Evolutionary conservation across 768 basidiomycete species (phyloP), one percentile per base, ranked within the genome.

Genomic region (Pleurotus sapidus): DNA sequence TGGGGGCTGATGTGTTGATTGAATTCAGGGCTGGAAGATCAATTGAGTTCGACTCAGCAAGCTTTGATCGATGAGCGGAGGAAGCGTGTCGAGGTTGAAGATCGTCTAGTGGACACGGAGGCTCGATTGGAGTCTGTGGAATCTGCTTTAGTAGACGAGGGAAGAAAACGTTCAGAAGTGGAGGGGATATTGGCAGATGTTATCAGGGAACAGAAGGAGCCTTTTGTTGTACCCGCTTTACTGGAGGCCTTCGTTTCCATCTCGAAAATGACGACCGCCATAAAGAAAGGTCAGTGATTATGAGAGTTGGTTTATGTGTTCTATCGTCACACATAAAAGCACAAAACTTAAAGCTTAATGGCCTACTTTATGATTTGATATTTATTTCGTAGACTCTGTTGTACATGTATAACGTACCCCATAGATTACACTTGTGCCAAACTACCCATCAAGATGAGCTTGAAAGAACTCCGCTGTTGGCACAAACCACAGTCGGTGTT

Each of bases 221-320:
- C 84, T 14, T 87, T 86, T 58, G 70, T 85, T 39, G 81, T 83
- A 5, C 83, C 83, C 15, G 80, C 78, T 9, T 64, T 87, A 60
- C 67, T 84, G 57, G 79, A 81, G 9, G 80, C 82, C 11, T 84
- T 86, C 56, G 56, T 79, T n/a, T 66, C 66, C 24, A 72, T 86
- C 48, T 80, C 83, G 20, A 76, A 76, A 55, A 61, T 80, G 58
- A 75, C 77, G 14, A 74, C 74, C 24, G 24, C 23, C 14, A 15
- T 53, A 17, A 38, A 43, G 42, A 18, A 43, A 3, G 14, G 15
- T 43, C 18, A 15, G 42, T 43, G 18, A 43, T 43, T 18, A 43
- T 43, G 15, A 43, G 27, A 27, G 27, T 27, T 27, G 8, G 27
- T 27, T 27, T 27, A 27, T 27, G 27, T 27, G 27, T 27, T 27